Conservation (phyloP, 352 stramenopile species). For the Phytopythium montanum region DNA sequence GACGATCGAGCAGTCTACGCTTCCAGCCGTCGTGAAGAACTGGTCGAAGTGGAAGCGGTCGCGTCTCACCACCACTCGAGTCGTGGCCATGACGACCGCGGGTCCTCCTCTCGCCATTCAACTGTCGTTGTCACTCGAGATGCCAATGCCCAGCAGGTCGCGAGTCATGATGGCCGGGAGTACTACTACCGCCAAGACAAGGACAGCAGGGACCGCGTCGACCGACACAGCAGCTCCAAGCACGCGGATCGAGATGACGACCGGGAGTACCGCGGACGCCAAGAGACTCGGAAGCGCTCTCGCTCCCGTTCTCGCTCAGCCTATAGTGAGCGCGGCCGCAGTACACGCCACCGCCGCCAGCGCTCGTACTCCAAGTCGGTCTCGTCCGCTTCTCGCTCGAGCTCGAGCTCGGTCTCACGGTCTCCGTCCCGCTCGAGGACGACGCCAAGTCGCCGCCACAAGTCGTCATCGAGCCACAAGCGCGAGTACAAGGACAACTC, state of each 20-base stretch:
- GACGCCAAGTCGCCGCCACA: background rate
- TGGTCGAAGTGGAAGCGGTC: too few relatives aligned
- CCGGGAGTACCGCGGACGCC: slow-evolving; percentile 6
- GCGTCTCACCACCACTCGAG: too few relatives aligned
- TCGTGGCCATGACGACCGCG: slow-evolving; percentile 2
- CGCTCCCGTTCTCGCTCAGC: slow-evolving; percentile 10
- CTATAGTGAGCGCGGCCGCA: slow-evolving; percentile 19
- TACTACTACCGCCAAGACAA: background rate
- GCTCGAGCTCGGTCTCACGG: slow-evolving; percentile 20
- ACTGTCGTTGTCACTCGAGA: background rate
- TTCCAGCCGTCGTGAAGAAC: background rate
- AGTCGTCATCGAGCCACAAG: slow-evolving; percentile 2
- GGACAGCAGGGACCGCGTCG: background rate
- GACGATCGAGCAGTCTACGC: too few relatives aligned
- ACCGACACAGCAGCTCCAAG: background rate
- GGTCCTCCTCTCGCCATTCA: background rate
- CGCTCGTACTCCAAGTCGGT: slow-evolving; percentile 34
- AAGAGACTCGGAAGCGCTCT: slow-evolving; percentile 15
- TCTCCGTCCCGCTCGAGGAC: slow-evolving; percentile 20
- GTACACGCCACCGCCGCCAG: slow-evolving; percentile 13
- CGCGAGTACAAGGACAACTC: slow-evolving; percentile 1
- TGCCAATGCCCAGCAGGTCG: background rate
- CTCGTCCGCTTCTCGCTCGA: slow-evolving; percentile 25
- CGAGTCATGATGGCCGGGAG: background rate
- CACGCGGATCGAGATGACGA: background rate